Conservation (phyloP, 805 yeast genomes). For the Komagataella kurtzmanii region DNA sequence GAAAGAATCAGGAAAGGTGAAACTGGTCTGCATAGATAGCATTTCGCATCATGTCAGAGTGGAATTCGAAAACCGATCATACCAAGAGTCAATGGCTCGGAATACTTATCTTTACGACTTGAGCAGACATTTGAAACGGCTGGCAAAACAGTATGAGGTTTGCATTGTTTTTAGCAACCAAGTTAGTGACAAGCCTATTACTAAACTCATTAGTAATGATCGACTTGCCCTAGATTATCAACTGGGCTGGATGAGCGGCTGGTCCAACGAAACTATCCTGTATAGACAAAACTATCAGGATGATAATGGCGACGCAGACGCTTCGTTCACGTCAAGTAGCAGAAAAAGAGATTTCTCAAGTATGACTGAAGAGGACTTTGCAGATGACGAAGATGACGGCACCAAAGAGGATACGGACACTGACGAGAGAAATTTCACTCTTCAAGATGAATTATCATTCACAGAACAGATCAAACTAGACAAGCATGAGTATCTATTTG, state of each 20-base stretch:
- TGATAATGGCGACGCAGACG: constrained; percentile 5
- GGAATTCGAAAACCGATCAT: constrained; percentile 28
- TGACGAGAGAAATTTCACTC: constrained; percentile 1
- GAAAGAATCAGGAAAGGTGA: constrained; percentile 23
- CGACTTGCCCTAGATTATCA: constrained; percentile 46
- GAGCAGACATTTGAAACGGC: constrained; percentile 30
- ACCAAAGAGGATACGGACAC: constrained; percentile 4
- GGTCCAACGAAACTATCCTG: constrained; percentile 36
- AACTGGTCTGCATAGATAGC: constrained; percentile 63
- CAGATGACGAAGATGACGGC: not conserved
- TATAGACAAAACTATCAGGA: constrained; percentile 12
- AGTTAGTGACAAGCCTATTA: constrained; percentile 47
- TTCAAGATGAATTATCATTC: constrained; percentile 6
- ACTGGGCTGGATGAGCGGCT: constrained; percentile 61
- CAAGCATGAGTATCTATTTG: constrained; percentile 14
- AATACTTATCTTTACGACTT: constrained; percentile 26
- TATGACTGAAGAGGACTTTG: not conserved
- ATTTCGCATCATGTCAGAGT: constrained; percentile 71
- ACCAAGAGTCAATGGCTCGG: constrained; percentile 23
- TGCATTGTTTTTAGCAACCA: constrained; percentile 72
- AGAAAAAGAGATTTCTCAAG: not conserved
- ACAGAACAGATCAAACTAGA: constrained; percentile 12
- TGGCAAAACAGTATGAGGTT: constrained; percentile 33
- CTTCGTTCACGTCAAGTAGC: not conserved
- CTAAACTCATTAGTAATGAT: constrained; percentile 15